Evolutionary conservation across 495 filamentous ascomycete species (phyloP), one percentile per base, ranked within the genome.

Genomic region (Xeromyces bisporus): DNA sequence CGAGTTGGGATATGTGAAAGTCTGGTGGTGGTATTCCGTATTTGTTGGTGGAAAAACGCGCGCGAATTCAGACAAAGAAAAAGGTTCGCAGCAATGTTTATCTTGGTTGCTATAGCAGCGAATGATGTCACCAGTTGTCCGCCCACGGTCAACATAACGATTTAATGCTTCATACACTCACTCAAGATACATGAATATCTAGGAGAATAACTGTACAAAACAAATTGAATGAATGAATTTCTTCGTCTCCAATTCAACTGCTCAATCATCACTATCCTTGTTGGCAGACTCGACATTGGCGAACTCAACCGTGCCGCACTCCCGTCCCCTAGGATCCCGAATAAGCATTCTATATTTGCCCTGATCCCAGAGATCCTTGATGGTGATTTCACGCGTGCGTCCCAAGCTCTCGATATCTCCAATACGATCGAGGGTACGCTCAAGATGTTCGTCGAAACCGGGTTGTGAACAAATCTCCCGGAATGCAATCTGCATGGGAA

Each of bases 401-500:
- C 89, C 89, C 35, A 97, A 62, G 47, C 76, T 84, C 62, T 97
- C 89, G 44, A 97, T 97, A 36, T 77, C 83, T 18, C 61, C 60
- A 39, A 97, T 94, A 12, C 89, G 66, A 18, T 80, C 64, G 26
- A 96, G 52, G 0, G 89, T 97, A 8, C 67, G 74, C 38, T 91
- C 71, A 18, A 96, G 61, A 47, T 80, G 75, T 39, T 86, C 56
- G 8, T 81, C 74, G 47, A 97, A 97, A 12, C 77, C 77, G 16
- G 67, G 62, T 31, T 70, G 42, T 2, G 53, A 43, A 29, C 82
- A 89, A 4, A 97, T 80, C 38, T 85, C 67, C 18, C 70, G 67
- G 53, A 97, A 94, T 0, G 91, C 89, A 25, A 71, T 71, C 54
- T 87, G 81, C 89, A 97, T 97, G 7, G 89, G 89, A 21, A 96